Evolutionary conservation across 139 green algal genomes (phyloP).

Genomic region (Chlorella sp.): DNA sequence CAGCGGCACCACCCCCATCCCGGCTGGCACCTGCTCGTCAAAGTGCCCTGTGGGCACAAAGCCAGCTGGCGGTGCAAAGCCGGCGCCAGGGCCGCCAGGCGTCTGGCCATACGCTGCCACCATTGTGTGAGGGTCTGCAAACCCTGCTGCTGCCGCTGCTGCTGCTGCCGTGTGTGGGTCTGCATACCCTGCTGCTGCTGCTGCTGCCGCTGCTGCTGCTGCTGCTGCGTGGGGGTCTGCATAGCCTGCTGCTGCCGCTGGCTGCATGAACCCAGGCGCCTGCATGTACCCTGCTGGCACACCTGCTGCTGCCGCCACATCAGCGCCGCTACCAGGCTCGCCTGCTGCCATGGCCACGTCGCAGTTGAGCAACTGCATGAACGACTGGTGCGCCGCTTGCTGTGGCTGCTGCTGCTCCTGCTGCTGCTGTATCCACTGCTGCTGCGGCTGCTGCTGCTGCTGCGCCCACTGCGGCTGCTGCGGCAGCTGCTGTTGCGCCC

Average conservation of each 20-base stretch:
- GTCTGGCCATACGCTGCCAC: neutral
- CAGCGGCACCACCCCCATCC: neutral
- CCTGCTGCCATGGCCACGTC: neutral
- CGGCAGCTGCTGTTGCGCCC: neutral
- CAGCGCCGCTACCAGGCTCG: neutral
- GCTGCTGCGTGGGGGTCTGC: neutral
- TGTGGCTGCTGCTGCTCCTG: neutral
- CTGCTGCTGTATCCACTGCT: neutral
- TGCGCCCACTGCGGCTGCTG: neutral
- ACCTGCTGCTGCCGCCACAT: neutral
- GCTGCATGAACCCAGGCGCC: neutral
- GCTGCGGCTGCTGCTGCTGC: neutral
- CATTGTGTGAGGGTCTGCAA: too few species aligned
- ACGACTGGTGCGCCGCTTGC: neutral
- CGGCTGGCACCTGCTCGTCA: neutral
- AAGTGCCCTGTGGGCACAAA: neutral
- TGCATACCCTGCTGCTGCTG: neutral
- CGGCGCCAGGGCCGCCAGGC: neutral
- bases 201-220: neutral
- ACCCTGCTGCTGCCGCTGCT: neutral
- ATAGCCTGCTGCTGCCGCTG: neutral
- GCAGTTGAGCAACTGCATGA: slow-evolving; percentile 2
- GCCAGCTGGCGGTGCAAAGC: neutral
- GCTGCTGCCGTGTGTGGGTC: neutral
- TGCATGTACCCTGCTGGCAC: neutral